Evolutionary conservation across 352 stramenopile species (phyloP), one percentile per base, ranked within the genome.

Genomic region (Pythium dissimile): DNA sequence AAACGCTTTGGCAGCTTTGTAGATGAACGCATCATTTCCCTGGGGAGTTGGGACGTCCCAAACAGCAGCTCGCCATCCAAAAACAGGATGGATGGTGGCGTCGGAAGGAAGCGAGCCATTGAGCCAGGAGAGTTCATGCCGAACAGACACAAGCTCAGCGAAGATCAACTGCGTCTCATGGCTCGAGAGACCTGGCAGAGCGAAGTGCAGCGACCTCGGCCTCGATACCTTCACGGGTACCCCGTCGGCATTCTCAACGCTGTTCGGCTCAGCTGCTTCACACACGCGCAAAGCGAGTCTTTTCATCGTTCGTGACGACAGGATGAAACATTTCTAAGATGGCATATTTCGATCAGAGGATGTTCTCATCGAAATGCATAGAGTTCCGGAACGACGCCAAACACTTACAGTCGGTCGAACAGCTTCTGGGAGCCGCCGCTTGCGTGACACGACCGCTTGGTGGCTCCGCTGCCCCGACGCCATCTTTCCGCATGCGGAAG

Each of bases 1-100:
- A 23, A 67, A 67, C 8, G 45, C 44, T 45, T 67, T 67, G 23
- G 59, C 59, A 6, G 59, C 60, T 37, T 66, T 66, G 32, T 35
- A 60, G 13, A 54, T 35, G 10, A 60, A 35, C 1, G 47, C 49
- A 5, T 54, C 26, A 11, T 52, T 31, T 6, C 50, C 34, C 16
- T 31, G 24, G 5, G 50, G 49, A 0, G 50, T 52, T 2, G 31
- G n/a, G 8, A 60, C 16, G n/a, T 23, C 41, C 59, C 59, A 66
- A 34, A 66, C 35, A 0, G 50, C 49, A 9, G 48, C 24, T 31
- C 59, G 59, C 59, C 59, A 66, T 5, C 59, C 59, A 20, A 66
- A 66, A 5, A 60, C 45, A 0, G 59, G 50, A 28, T 61, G 49
- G 30, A 66, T 51, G 15, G 13, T 20, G 1, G 45, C 21, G 16